Evolutionary conservation across 345 rosid genomes (phyloP).

Genomic region (Cardamine occulta): DNA sequence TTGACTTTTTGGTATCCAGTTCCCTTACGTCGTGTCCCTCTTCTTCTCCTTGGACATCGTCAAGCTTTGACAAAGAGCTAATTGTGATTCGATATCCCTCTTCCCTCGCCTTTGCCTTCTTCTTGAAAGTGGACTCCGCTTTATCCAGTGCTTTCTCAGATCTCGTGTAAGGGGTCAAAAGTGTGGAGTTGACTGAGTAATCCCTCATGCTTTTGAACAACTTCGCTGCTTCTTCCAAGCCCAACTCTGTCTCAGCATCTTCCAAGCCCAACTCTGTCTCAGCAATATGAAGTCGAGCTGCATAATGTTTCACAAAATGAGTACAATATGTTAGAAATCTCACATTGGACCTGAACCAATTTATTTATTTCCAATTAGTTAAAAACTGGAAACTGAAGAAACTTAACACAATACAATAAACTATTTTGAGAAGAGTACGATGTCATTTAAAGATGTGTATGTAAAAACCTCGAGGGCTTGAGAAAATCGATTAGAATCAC

Average conservation of each 20-base stretch:
- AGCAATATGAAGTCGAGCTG: background rate
- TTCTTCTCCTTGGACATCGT: background rate
- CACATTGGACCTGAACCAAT: background rate
- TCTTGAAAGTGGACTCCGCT: background rate
- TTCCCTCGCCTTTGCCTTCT: background rate
- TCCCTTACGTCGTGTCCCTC: background rate
- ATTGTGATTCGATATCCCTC: background rate
- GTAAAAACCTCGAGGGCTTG: background rate
- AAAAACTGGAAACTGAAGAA: no score
- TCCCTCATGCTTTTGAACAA: slow-evolving; percentile 3
- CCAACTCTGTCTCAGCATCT: background rate
- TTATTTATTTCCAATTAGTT: no score
- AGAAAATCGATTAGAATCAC: no score
- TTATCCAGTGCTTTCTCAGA: background rate
- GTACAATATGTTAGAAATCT: background rate
- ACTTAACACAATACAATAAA: no score
- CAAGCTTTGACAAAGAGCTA: background rate
- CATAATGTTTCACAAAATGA: background rate
- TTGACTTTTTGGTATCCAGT: background rate
- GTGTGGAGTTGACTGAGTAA: background rate
- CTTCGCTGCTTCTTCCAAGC: background rate
- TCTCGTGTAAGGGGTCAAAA: background rate
- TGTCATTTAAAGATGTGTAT: no score
- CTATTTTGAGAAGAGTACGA: no score
- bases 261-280: background rate